phyloP scores from a whole-genome alignment of 352 stramenopile genomes.

The Globisporangium solare region DNA sequence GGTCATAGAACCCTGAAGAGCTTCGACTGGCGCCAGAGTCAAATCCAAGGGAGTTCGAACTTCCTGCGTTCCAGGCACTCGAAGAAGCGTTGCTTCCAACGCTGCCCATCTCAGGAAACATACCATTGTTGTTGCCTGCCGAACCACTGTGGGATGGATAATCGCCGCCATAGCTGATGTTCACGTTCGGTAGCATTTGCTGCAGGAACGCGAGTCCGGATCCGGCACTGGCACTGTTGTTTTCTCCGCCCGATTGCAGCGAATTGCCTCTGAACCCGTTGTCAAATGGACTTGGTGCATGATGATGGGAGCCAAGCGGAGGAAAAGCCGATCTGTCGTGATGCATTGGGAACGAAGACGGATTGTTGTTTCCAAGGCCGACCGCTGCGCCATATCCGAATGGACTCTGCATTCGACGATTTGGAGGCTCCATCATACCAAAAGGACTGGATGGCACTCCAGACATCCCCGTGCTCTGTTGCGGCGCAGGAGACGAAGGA shows the following conservation, averaged over 20 bases:
- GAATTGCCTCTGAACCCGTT: slow-evolving; percentile 11
- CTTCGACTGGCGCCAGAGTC: slow-evolving; percentile 7
- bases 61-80: slow-evolving; percentile 8
- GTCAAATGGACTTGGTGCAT: slow-evolving; percentile 27
- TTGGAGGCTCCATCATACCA: slow-evolving; percentile 12
- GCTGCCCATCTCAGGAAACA: slow-evolving; percentile 5
- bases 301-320: slow-evolving; percentile 28
- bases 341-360: slow-evolving; percentile 21
- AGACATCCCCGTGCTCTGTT: slow-evolving; percentile 2
- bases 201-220: slow-evolving; percentile 74
- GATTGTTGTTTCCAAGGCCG: slow-evolving; percentile 1
- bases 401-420: slow-evolving; percentile 8
- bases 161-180: slow-evolving; percentile 83
- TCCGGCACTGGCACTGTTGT: slow-evolving; percentile 3
- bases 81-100: background rate
- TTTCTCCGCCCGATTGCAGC: background rate
- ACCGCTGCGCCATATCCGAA: slow-evolving; percentile 18
- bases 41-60: slow-evolving; percentile 18
- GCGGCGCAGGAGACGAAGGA: slow-evolving; percentile 5
- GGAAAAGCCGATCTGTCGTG: slow-evolving; percentile 36
- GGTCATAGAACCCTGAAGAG: slow-evolving; percentile 38
- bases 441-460: slow-evolving; percentile 17
- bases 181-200: slow-evolving; percentile 86
- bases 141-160: slow-evolving; percentile 23
- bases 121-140: background rate